These are phyloP conservation scores for Cyberlindnera suaveolens DNA, from an alignment of 805 yeast species.

Conservation along the genomic window DNA sequence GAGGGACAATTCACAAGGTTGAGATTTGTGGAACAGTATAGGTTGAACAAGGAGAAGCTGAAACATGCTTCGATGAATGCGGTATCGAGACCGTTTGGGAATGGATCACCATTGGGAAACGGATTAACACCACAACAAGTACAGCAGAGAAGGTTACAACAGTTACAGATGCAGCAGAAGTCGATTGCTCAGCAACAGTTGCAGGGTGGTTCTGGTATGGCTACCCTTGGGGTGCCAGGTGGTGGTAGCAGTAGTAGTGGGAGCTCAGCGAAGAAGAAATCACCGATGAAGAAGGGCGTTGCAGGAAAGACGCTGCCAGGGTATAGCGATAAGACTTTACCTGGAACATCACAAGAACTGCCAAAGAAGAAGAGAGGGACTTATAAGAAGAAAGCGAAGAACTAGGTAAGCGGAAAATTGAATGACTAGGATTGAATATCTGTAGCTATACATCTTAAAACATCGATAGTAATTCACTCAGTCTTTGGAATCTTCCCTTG, in stretches of 20 bases:
- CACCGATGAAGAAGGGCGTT: constrained; percentile 10
- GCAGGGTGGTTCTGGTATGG: constrained; percentile 7
- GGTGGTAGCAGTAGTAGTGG: too few species aligned
- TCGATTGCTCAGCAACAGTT: constrained; percentile 24
- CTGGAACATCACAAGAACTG: constrained; percentile 16
- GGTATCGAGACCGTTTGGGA: not conserved
- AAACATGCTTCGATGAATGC: constrained; percentile 36
- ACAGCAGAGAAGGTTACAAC: constrained; percentile 26
- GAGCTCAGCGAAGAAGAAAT: constrained; percentile 12
- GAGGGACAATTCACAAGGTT: constrained; percentile 70
- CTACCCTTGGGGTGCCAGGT: too few species aligned
- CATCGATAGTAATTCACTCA: too few species aligned
- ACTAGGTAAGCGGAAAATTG: not conserved
- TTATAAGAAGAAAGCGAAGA: constrained; percentile 22
- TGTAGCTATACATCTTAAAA: not conserved
- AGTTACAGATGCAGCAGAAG: constrained; percentile 23
- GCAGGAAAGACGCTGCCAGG: constrained; percentile 24
- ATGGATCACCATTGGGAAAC: constrained; percentile 9
- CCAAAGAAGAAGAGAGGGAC: constrained; percentile 25
- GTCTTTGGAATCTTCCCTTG: constrained; percentile 2
- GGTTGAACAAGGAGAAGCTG: constrained; percentile 56
- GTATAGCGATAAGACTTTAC: constrained; percentile 19
- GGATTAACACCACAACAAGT: constrained; percentile 25
- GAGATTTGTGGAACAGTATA: constrained; percentile 81
- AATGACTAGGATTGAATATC: not conserved